phyloP scores from a whole-genome alignment of 768 basidiomycete species.

The Pholiota conissans region DNA sequence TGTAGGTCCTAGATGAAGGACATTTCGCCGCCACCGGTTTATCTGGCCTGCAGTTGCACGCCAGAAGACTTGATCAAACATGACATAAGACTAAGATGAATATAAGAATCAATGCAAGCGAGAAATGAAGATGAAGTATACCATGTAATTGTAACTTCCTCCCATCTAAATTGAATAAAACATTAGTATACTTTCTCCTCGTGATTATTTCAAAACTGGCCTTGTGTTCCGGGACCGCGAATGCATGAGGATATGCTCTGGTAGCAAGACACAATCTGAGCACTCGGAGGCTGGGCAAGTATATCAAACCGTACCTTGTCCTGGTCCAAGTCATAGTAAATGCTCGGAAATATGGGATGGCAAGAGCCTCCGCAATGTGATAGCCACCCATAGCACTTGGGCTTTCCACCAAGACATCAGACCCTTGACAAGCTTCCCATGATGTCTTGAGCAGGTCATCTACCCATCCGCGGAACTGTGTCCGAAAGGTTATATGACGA shows the following conservation, averaged over 20 bases:
- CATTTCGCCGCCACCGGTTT: slow-evolving; percentile 87
- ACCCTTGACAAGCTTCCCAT: slow-evolving; percentile 95
- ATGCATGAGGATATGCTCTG: slow-evolving; percentile 95
- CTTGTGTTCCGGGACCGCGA: slow-evolving; percentile 96
- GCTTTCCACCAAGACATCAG: slow-evolving; percentile 91
- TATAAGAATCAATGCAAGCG: slow-evolving; percentile 1
- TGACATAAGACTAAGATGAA: slow-evolving; percentile 75
- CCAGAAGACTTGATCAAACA: slow-evolving; percentile 99
- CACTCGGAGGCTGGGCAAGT: neutral
- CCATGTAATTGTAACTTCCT: slow-evolving; percentile 98
- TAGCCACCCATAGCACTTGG: slow-evolving; percentile 97
- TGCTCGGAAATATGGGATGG: slow-evolving; percentile 91
- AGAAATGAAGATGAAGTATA: slow-evolving; percentile 25
- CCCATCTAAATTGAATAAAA: slow-evolving; percentile 65
- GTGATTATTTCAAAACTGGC: slow-evolving; percentile 30
- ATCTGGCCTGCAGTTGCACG: slow-evolving; percentile 91
- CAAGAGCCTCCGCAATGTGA: slow-evolving; percentile 94
- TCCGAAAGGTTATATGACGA: slow-evolving; percentile 8
- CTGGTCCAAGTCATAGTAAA: slow-evolving; percentile 99
- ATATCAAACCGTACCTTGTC: slow-evolving; percentile 54
- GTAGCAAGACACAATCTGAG: neutral
- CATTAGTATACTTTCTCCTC: neutral
- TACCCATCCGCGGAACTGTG: slow-evolving; percentile 94
- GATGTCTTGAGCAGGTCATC: slow-evolving; percentile 94
- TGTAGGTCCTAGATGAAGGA: slow-evolving; percentile 75